Base-by-base conservation (phyloP, 768 basidiomycete genomes). In the Leccinum rimulosum region DNA sequence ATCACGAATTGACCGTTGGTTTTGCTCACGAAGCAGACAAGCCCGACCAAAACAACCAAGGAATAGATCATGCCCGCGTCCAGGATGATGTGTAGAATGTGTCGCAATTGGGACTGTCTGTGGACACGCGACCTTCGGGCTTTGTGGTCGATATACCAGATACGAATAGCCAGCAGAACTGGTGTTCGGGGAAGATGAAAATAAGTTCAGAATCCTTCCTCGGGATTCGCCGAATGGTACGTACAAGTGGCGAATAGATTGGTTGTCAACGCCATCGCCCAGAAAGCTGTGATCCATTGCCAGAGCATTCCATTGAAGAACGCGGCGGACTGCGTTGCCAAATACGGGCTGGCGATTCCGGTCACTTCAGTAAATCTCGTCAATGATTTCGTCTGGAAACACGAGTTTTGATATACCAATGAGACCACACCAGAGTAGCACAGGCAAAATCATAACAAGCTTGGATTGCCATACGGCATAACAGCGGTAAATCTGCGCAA, bases 281-380 rank as follows among this genome's bases (percentile, higher is more conserved):
- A 58, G 47, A 58, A 58, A 3, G 25, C 9, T 9, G 25, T 36
- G 14, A 58, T 58, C 54, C 57, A 58, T 28, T 15, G 8, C n/a
- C 43, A 45, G 27, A 57, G 43, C 15, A 15, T 27, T 6, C 57
- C 57, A 6, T 11, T 30, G 25, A 58, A 58, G 43, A 58, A 12
- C 11, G 27, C 51, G 12, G 17, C n/a, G 0, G 31, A 50, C 5
- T 27, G 38, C 6, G 64, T 63, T 27, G 61, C 59, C 9, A 59
- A 59, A 17, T 69, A 59, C 52, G 60, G 25, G 52, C 63, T 38
- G 54, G 43, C 35, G 31, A 64, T 30, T 28, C 69, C 57, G 53
- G 69, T 69, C 19, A 36, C 64, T 61, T 54, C 4, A 4, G 27
- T 40, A 36, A 33, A 17, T 15, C 10, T 49, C 14, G 9, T 27